Conservation (phyloP, 352 stramenopile species). For the Globisporangium canariense region DNA sequence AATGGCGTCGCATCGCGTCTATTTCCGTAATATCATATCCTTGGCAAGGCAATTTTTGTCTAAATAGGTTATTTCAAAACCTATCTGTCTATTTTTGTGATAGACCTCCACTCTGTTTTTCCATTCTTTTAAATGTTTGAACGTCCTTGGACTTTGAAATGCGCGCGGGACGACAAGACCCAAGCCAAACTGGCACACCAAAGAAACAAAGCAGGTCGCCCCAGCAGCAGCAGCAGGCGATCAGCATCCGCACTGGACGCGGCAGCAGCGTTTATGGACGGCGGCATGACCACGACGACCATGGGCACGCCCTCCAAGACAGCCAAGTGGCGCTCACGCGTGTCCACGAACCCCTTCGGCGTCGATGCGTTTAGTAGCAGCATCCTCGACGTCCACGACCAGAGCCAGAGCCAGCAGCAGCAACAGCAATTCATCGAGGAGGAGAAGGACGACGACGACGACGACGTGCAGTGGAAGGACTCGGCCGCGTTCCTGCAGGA, state of each 20-base stretch:
- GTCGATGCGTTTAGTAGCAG: background rate
- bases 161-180: constrained; percentile 1
- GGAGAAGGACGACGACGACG: constrained; percentile 10
- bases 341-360: constrained; percentile 27
- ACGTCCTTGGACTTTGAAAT: constrained; percentile 11
- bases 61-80: background rate
- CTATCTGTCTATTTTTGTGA: background rate
- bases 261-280: background rate
- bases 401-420: constrained; percentile 12
- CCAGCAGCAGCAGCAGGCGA: background rate
- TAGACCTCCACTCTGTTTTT: background rate
- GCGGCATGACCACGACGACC: constrained; percentile 1
- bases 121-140: constrained; percentile 13
- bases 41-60: background rate
- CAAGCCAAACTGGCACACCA: background rate
- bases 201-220: background rate
- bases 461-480: constrained; percentile 18
- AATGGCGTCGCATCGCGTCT: background rate
- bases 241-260: background rate
- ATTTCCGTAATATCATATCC: background rate
- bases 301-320: constrained; percentile 5
- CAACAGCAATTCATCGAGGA: constrained; percentile 6
- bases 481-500: constrained; percentile 17
- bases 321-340: constrained; percentile 29
- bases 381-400: constrained; percentile 13